These are phyloP conservation scores for Trichomonas vaginalis DNA, from an alignment of 208 protist species.

Conservation along the genomic window DNA sequence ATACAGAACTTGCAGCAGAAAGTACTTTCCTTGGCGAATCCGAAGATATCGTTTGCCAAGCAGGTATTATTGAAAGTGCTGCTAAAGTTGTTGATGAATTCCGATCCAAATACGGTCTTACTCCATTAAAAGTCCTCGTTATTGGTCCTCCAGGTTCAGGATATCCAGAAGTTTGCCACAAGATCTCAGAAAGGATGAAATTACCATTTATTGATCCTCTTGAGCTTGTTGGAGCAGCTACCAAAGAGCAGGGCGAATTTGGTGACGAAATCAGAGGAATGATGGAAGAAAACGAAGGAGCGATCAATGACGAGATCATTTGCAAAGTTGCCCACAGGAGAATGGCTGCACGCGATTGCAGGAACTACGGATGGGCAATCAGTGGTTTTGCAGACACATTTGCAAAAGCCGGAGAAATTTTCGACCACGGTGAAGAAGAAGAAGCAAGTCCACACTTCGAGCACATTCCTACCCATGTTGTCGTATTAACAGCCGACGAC, in stretches of 20 bases:
- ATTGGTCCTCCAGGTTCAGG: neutral
- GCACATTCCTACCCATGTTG: neutral
- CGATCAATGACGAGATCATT: neutral
- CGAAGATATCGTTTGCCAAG: neutral
- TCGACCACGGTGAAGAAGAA: neutral
- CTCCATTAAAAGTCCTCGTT: neutral
- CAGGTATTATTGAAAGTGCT: neutral
- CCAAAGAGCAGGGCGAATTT: neutral
- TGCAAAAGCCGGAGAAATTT: neutral
- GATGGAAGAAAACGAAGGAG: neutral
- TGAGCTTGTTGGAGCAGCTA: neutral
- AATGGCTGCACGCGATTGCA: neutral
- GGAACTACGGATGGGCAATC: slow-evolving; percentile 3
- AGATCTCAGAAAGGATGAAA: neutral
- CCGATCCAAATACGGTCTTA: neutral
- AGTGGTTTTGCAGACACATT: neutral
- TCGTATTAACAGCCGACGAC: neutral
- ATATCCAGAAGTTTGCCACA: neutral
- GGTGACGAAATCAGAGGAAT: neutral
- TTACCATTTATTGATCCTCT: neutral
- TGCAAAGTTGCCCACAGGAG: neutral
- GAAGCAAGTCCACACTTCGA: neutral
- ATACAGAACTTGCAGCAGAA: neutral
- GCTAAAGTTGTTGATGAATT: slow-evolving; percentile 21
- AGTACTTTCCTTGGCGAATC: neutral